These are phyloP conservation scores for Eimeria maxima DNA, from an alignment of 169 alveolate species.

Conservation along the genomic window DNA sequence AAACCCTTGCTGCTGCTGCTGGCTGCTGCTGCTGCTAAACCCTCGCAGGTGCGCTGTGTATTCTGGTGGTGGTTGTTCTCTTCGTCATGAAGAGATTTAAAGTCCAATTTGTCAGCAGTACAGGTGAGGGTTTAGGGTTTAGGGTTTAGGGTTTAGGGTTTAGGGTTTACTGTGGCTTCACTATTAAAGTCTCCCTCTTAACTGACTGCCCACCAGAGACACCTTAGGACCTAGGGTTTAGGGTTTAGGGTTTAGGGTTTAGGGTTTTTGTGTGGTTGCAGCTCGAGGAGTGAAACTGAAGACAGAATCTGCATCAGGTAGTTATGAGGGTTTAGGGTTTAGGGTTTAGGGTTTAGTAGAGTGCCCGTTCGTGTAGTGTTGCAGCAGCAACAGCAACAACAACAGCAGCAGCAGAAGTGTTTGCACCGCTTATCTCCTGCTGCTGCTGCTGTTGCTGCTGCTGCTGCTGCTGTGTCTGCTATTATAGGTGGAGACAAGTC, in stretches of 20 bases:
- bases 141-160: too few species aligned
- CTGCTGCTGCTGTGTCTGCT: neutral
- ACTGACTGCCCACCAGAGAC: neutral
- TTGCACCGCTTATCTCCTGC: too few species aligned
- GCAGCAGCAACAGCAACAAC: too few species aligned
- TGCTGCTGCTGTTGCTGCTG: neutral
- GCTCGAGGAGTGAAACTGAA: neutral
- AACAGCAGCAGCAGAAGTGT: too few species aligned
- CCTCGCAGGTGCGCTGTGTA: neutral
- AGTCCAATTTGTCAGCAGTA: constrained; percentile 3
- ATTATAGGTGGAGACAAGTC: neutral
- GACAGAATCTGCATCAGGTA: neutral
- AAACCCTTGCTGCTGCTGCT: neutral
- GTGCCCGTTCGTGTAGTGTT: too few species aligned
- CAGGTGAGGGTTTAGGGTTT: neutral
- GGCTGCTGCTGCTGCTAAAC: too few species aligned
- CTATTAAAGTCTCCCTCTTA: neutral
- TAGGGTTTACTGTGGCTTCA: neutral
- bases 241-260: constrained; percentile 16
- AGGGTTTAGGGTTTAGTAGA: neutral
- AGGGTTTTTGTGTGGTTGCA: neutral
- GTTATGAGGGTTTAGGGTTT: neutral
- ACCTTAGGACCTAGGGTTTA: neutral
- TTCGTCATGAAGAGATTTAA: neutral
- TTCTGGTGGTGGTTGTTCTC: neutral